phyloP scores from a whole-genome alignment of 306 rosid genomes.

The Gleditsia sinensis region DNA sequence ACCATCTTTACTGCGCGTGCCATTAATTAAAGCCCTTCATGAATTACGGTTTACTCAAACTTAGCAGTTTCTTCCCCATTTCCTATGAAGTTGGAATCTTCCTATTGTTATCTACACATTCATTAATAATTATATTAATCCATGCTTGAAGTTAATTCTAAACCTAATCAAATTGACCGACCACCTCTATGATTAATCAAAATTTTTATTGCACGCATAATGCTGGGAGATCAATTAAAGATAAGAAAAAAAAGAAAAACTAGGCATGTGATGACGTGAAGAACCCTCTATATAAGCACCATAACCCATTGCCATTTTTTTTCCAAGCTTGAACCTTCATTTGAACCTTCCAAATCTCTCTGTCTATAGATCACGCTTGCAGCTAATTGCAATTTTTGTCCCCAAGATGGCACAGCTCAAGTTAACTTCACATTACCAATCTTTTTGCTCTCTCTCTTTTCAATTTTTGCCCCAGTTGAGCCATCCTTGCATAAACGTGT shows the following conservation, averaged over 20 bases:
- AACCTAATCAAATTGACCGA: too few species aligned
- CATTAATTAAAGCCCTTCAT: too few species aligned
- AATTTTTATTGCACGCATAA: neutral
- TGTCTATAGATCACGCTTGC: neutral
- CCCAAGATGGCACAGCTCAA: constrained; percentile 32
- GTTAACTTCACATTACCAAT: neutral
- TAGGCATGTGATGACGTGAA: constrained; percentile 3
- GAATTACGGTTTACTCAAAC: too few species aligned
- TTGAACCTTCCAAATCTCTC: neutral
- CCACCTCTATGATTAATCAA: too few species aligned
- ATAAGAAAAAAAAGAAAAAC: neutral
- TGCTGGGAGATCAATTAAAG: constrained; percentile 32
- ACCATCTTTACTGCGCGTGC: too few species aligned
- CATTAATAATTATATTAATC: too few species aligned
- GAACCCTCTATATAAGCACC: constrained; percentile 22
- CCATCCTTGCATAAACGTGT: neutral
- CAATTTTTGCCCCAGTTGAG: neutral
- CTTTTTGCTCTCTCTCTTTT: constrained; percentile 14
- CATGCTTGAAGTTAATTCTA: too few species aligned
- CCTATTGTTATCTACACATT: too few species aligned
- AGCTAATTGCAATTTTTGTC: neutral
- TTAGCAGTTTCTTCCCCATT: too few species aligned
- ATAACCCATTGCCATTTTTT: neutral
- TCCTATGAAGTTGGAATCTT: too few species aligned
- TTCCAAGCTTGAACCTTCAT: neutral